Evolutionary conservation across 441 rosid genomes (phyloP), one percentile per base, ranked within the genome.

Genomic region (Aleurites moluccanus): DNA sequence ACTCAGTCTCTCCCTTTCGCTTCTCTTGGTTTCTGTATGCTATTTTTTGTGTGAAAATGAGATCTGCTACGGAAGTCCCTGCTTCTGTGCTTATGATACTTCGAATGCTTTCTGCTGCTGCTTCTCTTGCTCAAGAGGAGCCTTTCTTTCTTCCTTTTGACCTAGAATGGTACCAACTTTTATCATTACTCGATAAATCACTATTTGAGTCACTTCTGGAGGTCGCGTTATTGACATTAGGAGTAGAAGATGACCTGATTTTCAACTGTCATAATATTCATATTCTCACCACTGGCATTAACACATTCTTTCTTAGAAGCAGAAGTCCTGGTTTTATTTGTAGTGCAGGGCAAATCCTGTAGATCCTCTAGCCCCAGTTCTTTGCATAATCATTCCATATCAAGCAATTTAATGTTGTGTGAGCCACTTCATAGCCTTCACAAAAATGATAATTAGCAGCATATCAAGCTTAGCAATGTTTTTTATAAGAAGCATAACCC

Each of bases 351-450:
- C 47, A 71, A 62, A 75, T 92, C 93, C 74, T 91, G 86, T 42
- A 97, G 98, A 77, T 93, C 99, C 84, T 91, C 98, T 21, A 96
- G 79, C 33, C 99, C 64, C n/a, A n/a, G n/a, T n/a, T n/a, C n/a
- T n/a, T n/a, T n/a, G n/a, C n/a, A n/a, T n/a, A n/a, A n/a, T n/a
- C n/a, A n/a, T n/a, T n/a, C n/a, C n/a, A n/a, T n/a, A n/a, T n/a
- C n/a, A n/a, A n/a, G n/a, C n/a, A n/a, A n/a, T n/a, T n/a, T n/a
- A n/a, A n/a, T n/a, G n/a, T n/a, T n/a, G n/a, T n/a, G n/a, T n/a
- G n/a, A n/a, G n/a, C n/a, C n/a, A n/a, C n/a, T n/a, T n/a, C n/a
- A n/a, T n/a, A n/a, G n/a, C 52, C 52, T 47, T 15, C 52, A 47
- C 52, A 47, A 47, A 47, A 47, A 47, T 47, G 3, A 47, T 13